Evolutionary conservation across 2,329 filamentous ascomycete genomes (phyloP).

Genomic region (Fusarium haematococcum): DNA sequence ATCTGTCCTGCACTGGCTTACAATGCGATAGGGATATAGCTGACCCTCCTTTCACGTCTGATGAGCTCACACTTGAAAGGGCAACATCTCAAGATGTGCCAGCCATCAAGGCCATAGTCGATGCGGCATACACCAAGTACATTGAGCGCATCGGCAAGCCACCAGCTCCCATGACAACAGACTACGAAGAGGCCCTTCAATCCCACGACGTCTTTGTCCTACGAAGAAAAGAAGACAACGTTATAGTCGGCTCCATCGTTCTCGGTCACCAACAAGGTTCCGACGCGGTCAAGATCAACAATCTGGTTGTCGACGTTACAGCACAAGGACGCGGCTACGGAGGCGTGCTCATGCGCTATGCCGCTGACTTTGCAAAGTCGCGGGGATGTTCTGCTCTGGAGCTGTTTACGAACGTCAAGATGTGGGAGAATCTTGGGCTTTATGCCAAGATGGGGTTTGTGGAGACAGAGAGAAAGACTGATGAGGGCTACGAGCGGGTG

Average conservation of each 20-base stretch:
- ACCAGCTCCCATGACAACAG: slow-evolving; percentile 52
- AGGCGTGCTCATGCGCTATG: slow-evolving; percentile 47
- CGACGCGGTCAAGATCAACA: slow-evolving; percentile 43
- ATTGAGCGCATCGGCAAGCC: slow-evolving; percentile 49
- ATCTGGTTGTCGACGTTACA: slow-evolving; percentile 44
- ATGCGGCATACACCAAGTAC: slow-evolving; percentile 49
- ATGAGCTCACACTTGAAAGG: neutral
- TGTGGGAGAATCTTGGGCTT: slow-evolving; percentile 49
- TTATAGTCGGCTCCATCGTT: slow-evolving; percentile 47
- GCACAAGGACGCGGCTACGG: slow-evolving; percentile 50
- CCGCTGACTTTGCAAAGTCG: slow-evolving; percentile 43
- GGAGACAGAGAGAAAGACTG: slow-evolving; percentile 45
- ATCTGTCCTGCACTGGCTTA: too few species aligned
- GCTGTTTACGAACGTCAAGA: slow-evolving; percentile 51
- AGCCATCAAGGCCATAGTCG: slow-evolving; percentile 46
- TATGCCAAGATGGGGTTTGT: slow-evolving; percentile 49
- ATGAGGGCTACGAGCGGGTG: slow-evolving; percentile 50
- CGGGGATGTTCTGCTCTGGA: slow-evolving; percentile 37
- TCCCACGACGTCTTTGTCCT: slow-evolving; percentile 43
- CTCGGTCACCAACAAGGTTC: slow-evolving; percentile 25
- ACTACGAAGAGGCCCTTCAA: slow-evolving; percentile 47
- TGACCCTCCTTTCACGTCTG: neutral
- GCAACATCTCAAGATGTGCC: slow-evolving; percentile 37
- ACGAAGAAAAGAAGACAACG: neutral
- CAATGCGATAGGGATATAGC: neutral